These are phyloP conservation scores for Puccinellia tenuiflora DNA, from an alignment of 176 grass and related monocot species.

Conservation along the genomic window DNA sequence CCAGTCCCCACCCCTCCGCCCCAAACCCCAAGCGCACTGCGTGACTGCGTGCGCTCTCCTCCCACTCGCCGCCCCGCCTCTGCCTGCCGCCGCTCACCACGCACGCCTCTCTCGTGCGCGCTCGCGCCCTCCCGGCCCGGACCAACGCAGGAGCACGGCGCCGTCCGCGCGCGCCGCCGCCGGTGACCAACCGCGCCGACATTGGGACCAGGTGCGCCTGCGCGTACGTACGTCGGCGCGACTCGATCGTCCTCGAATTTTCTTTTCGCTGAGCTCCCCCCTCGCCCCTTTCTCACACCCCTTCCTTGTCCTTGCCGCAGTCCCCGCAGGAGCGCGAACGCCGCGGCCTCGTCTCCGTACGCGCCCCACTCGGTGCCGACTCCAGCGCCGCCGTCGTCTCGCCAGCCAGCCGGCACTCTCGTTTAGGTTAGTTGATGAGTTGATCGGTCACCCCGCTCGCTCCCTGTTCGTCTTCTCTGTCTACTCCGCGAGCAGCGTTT, in stretches of 20 bases:
- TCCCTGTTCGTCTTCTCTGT: background rate
- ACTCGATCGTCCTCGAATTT: background rate
- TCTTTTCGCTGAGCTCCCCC: background rate
- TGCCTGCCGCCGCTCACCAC: background rate
- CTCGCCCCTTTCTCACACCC: background rate
- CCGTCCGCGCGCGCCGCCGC: background rate
- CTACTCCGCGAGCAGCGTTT: background rate
- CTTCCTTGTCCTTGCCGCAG: background rate
- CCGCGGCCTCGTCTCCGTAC: background rate
- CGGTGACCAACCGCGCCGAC: background rate
- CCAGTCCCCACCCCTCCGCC: too few species aligned
- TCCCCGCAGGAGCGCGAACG: background rate
- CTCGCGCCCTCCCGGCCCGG: background rate
- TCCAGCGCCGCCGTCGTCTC: background rate
- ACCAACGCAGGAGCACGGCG: background rate
- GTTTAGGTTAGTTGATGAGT: background rate
- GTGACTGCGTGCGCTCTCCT: background rate
- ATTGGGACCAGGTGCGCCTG: background rate
- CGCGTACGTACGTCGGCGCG: background rate
- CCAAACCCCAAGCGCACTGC: background rate
- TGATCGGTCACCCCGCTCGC: background rate
- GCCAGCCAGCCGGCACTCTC: background rate
- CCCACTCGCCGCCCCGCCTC: background rate
- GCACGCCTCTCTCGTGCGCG: slow-evolving; percentile 35
- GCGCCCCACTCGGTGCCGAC: background rate